Evolutionary conservation across 352 stramenopile species (phyloP).

Genomic region (Phytophthora citricola): DNA sequence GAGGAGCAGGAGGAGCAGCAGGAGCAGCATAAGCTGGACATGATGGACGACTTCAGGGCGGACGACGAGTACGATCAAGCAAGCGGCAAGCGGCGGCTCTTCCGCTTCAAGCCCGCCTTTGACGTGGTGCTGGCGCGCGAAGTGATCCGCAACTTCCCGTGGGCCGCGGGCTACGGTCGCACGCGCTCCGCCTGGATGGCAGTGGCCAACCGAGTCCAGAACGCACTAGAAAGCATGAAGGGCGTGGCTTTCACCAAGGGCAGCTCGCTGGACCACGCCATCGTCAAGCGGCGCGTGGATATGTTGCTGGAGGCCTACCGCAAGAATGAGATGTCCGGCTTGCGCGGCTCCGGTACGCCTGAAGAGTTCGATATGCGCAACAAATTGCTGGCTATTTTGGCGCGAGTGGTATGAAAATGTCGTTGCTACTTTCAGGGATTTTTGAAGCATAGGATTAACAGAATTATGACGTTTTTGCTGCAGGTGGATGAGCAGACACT

Average conservation of each 20-base stretch:
- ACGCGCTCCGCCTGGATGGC: slow-evolving; percentile 49
- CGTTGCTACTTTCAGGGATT: background rate
- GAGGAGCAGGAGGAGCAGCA: slow-evolving; percentile 20
- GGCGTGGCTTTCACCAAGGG: slow-evolving; percentile 29
- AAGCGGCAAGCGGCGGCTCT: slow-evolving; percentile 41
- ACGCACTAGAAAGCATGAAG: slow-evolving; percentile 31
- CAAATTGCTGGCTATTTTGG: slow-evolving; percentile 46
- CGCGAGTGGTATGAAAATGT: slow-evolving; percentile 26
- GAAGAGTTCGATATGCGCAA: slow-evolving; percentile 48
- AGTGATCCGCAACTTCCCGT: slow-evolving; percentile 50
- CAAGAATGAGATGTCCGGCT: slow-evolving; percentile 42
- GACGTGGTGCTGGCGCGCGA: slow-evolving; percentile 49
- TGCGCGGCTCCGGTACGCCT: slow-evolving; percentile 42
- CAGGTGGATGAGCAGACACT: slow-evolving; percentile 47
- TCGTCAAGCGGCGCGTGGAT: slow-evolving; percentile 49
- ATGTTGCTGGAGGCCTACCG: slow-evolving; percentile 48
- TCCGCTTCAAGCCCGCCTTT: slow-evolving; percentile 48
- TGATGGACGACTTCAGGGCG: slow-evolving; percentile 36
- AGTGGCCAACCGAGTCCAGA: slow-evolving; percentile 40
- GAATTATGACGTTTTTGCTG: slow-evolving; percentile 8
- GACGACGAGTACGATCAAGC: slow-evolving; percentile 31
- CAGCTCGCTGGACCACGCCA: slow-evolving; percentile 39
- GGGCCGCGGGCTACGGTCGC: slow-evolving; percentile 48
- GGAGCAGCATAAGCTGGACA: slow-evolving; percentile 20
- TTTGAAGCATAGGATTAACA: slow-evolving; percentile 6